Conservation (phyloP, 2,329 filamentous ascomycete species). For the Zopfia rhizophila region DNA sequence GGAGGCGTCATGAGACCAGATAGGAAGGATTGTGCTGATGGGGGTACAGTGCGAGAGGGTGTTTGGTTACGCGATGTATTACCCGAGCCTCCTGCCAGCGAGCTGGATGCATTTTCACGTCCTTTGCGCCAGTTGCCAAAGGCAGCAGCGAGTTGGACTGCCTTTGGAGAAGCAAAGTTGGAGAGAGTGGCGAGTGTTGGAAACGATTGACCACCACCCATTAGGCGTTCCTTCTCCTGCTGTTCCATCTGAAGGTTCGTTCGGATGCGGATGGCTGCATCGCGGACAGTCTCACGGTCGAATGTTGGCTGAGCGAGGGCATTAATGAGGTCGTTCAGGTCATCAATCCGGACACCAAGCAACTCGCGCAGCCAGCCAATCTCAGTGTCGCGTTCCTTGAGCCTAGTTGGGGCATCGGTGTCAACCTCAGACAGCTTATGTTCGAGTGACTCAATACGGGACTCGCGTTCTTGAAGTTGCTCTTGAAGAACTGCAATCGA, state of each 20-base stretch:
- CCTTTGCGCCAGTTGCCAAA: constrained; percentile 93
- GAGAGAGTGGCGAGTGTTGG: constrained; percentile 82
- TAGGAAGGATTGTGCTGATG: constrained; percentile 69
- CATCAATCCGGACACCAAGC: constrained; percentile 87
- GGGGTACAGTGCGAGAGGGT: constrained; percentile 52
- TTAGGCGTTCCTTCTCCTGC: constrained; percentile 88
- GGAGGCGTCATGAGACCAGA: constrained; percentile 92
- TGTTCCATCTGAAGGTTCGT: constrained; percentile 98
- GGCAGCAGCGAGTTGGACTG: constrained; percentile 93
- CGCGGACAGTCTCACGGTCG: constrained; percentile 81
- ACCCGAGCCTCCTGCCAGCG: constrained; percentile 48
- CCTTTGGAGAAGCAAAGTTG: constrained; percentile 80
- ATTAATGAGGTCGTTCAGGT: constrained; percentile 90
- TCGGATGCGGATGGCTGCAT: constrained; percentile 91
- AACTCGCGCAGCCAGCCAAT: constrained; percentile 95
- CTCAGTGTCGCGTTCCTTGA: constrained; percentile 92
- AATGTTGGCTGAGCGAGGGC: constrained; percentile 79
- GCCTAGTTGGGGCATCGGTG: constrained; percentile 80
- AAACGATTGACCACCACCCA: constrained; percentile 72
- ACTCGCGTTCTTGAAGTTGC: constrained; percentile 93
- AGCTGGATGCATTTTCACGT: constrained; percentile 60
- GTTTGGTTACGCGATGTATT: constrained; percentile 42
- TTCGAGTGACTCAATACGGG: constrained; percentile 88
- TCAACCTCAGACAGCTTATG: constrained; percentile 74
- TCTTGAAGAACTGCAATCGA: constrained; percentile 97